phyloP scores from a whole-genome alignment of 345 rosid genomes.

The Linum lewisii region DNA sequence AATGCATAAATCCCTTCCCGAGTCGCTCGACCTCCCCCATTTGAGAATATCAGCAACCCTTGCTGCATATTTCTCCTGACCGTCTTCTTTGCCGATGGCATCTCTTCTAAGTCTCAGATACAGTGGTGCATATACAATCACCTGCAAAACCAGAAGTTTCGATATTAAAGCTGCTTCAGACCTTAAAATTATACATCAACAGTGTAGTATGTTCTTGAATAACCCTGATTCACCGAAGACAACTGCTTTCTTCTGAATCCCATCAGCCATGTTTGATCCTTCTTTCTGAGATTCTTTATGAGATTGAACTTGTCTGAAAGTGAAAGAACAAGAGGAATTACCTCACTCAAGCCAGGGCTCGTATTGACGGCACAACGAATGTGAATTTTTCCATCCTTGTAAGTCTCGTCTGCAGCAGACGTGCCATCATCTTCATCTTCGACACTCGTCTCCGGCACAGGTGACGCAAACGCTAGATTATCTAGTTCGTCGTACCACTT shows the following conservation, averaged over 20 bases:
- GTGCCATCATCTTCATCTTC: conserved; percentile 33
- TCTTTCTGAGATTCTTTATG: not conserved
- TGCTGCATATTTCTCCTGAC: conserved; percentile 41
- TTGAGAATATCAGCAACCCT: conserved; percentile 45
- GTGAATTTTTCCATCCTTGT: conserved; percentile 32
- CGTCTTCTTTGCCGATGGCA: conserved; percentile 24
- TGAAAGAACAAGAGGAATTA: conserved; percentile 12
- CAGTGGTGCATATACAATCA: conserved; percentile 46
- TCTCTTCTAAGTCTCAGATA: conserved; percentile 49
- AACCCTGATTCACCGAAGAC: not conserved
- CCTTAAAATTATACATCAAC: no score
- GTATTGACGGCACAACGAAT: conserved; percentile 57
- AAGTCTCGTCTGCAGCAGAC: conserved; percentile 15
- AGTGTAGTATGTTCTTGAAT: no score
- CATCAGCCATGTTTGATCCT: no score
- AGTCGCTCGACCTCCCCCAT: conserved; percentile 25
- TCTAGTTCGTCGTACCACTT: conserved; percentile 91
- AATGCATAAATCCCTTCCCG: conserved; percentile 36
- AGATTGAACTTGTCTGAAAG: not conserved
- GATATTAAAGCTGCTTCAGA: not conserved
- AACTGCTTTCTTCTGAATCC: no score
- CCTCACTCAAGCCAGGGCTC: conserved; percentile 91
- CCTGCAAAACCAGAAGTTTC: conserved; percentile 29
- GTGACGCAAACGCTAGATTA: conserved; percentile 52
- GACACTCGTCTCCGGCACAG: conserved; percentile 29